These are phyloP conservation scores for Biscogniauxia marginata DNA, from an alignment of 2,329 filamentous ascomycete genomes.

Conservation along the genomic window DNA sequence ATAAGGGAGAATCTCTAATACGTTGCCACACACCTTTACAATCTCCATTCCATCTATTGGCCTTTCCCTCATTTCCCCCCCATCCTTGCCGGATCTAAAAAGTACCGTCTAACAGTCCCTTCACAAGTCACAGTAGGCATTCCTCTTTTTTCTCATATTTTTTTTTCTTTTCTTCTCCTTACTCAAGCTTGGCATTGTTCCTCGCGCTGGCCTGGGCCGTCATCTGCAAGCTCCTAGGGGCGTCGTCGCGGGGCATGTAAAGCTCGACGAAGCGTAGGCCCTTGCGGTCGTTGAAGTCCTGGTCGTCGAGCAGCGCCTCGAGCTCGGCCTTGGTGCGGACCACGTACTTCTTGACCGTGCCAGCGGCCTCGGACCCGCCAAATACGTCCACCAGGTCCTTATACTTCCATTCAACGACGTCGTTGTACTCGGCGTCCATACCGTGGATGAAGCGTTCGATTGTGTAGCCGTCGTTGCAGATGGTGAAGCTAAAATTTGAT, in stretches of 20 bases:
- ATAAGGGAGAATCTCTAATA: too few relatives aligned
- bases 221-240: constrained; percentile 66
- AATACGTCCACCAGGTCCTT: constrained; percentile 67
- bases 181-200: constrained; percentile 52
- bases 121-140: too few relatives aligned
- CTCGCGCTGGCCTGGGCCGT: constrained; percentile 70
- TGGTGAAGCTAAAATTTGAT: constrained; percentile 60
- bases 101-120: background rate
- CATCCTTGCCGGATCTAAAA: too few relatives aligned
- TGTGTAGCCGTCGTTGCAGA: constrained; percentile 86
- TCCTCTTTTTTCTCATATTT: background rate
- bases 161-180: background rate
- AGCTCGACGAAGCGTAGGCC: constrained; percentile 74
- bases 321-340: constrained; percentile 70
- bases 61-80: too few relatives aligned
- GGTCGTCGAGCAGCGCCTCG: constrained; percentile 61
- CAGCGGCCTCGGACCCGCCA: constrained; percentile 54
- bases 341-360: constrained; percentile 60
- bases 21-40: too few relatives aligned
- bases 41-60: too few relatives aligned
- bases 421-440: constrained; percentile 76
- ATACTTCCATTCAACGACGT: constrained; percentile 74
- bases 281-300: constrained; percentile 58
- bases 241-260: constrained; percentile 77
- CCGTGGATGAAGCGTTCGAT: constrained; percentile 89